Evolutionary conservation across 805 yeast genomes (phyloP), one percentile per base, ranked within the genome.

Genomic region (Hanseniaspora thailandica): DNA sequence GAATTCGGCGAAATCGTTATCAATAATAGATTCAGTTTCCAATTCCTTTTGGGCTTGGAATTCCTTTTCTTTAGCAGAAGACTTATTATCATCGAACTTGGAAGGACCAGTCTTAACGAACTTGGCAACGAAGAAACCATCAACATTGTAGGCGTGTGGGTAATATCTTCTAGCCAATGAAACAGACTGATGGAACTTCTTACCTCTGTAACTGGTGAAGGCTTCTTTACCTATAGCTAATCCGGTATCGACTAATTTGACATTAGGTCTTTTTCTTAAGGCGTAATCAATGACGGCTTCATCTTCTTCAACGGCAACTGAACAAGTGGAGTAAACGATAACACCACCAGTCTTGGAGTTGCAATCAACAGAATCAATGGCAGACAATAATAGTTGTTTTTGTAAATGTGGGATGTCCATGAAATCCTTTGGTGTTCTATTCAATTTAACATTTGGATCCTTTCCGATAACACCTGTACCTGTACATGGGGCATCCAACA

Each of bases 381-480:
- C 99, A 30, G 96, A 84, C 57, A 93, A 73, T 54, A 93, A 70
- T 61, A 93, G 76, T 72, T 93, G 97, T 69, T 90, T 90, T 67
- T 93, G 99, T 62, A 93, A 74, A 67, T 90, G 97, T 54, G 98
- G 97, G 61, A 93, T 85, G 69, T 90, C 95, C 61, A 90, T 82
- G 70, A 90, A 93, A 69, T 93, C 99, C 69, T 88, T 88, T 66
- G 88, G 97, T 20, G 95, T 88, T 74, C 97, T 83, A 58, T 84
- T 82, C 13, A 85, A 82, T 70, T 93, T 93, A 57, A 93, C 97
- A 52, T 86, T 81, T 65, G 87, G 95, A 71, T 93, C 98, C 72
- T 93, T 93, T 56, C 96, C 93, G 65, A 93, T 93, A 61, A 93
- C 98, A 71, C 99, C 99, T 2, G 98, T 90, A 73, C 99, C 99